Evolutionary conservation across 2,329 filamentous ascomycete species (phyloP), one percentile per base, ranked within the genome.

Genomic region (Cytospora chrysosperma): DNA sequence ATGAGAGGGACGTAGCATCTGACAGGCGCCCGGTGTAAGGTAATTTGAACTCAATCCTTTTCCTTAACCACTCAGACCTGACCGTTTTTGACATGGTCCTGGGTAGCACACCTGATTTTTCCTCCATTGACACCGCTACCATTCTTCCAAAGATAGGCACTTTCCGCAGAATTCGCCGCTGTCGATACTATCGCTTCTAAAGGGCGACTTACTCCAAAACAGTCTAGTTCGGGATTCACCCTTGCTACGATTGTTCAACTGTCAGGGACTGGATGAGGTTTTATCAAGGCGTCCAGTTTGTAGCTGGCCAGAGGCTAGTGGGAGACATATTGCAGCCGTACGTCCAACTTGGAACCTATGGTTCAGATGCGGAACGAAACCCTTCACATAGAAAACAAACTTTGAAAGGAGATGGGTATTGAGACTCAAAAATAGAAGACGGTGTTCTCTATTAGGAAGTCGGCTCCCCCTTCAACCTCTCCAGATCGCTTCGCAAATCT

Each of bases 41-140:
- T 34, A 12, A 12, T 12, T 6, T 9, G 13, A 34, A 19, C 13
- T 40, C 37, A 62, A 17, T 62, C 56, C 53, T 62, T 53, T 28
- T 62, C 58, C 60, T 62, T 53, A 32, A 62, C 47, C 12, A 57
- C 34, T 54, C 54, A 62, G 24, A 49, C 26, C 34, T 62, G 54
- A 7, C 54, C 60, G 47, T 57, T 58, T 54, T 62, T 57, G 9
- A 32, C 54, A 27, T 47, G 43, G 49, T 53, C 52, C 47, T 57
- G 54, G 34, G 49, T 62, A 17, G 54, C 54, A 19, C 54, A 62
- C 32, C 53, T 62, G 60, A 62, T 62, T 26, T 57, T 53, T 32
- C 54, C 26, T 27, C 54, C 54, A 10, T 62, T 58, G 47, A 9
- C 19, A 40, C 60, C 27, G 21, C 21, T 53, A n/a, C 54, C 60